Conservation (phyloP, 768 basidiomycete species). For the Naganishia kalamii region DNA sequence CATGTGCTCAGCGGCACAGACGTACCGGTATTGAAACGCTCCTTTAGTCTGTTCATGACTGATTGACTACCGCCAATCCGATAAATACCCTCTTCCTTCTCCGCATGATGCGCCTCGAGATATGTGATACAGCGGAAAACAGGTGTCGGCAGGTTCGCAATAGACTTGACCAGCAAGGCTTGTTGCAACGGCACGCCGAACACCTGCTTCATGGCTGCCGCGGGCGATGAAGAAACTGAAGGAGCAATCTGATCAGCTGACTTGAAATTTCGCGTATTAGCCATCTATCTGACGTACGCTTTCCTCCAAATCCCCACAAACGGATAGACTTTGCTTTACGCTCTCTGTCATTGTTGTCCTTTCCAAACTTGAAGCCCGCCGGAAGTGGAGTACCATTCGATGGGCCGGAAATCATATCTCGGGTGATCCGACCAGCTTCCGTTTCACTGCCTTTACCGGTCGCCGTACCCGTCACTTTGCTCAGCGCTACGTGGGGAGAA, state of each 20-base stretch:
- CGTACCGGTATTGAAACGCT: slow-evolving; percentile 83
- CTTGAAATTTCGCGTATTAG: neutral
- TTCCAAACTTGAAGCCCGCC: slow-evolving; percentile 71
- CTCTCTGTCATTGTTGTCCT: slow-evolving; percentile 63
- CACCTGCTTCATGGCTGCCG: slow-evolving; percentile 55
- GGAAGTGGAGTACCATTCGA: slow-evolving; percentile 78
- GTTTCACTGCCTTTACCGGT: neutral
- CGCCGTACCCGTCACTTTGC: neutral
- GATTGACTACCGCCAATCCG: slow-evolving; percentile 89
- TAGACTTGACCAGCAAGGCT: slow-evolving; percentile 77
- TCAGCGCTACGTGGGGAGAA: neutral
- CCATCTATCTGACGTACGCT: slow-evolving; percentile 33
- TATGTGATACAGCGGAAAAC: slow-evolving; percentile 94
- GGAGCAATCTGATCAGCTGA: neutral
- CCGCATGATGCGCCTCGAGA: slow-evolving; percentile 85
- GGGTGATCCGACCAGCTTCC: slow-evolving; percentile 15
- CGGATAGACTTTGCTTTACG: slow-evolving; percentile 87
- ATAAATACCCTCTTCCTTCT: slow-evolving; percentile 96
- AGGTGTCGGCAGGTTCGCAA: slow-evolving; percentile 85
- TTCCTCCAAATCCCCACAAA: slow-evolving; percentile 86
- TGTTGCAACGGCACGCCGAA: slow-evolving; percentile 85
- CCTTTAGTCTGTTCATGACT: slow-evolving; percentile 86
- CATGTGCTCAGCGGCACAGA: neutral
- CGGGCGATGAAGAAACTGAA: slow-evolving; percentile 10
- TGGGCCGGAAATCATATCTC: slow-evolving; percentile 74